Conservation (phyloP, 306 rosid species). For the Rubus parviflorus region DNA sequence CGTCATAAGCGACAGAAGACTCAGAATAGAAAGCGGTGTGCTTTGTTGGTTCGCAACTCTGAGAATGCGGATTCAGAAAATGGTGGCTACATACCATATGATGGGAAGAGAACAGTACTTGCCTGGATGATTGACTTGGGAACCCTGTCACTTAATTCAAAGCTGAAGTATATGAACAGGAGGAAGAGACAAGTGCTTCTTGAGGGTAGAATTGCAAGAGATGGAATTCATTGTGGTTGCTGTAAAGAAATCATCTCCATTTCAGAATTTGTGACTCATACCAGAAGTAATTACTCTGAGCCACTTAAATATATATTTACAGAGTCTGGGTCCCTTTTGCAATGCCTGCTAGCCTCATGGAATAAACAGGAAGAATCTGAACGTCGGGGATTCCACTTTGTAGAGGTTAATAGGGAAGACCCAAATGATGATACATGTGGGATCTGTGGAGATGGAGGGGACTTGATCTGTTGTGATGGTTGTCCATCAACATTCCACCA, state of each 20-base stretch:
- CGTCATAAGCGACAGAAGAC: slow-evolving; percentile 50
- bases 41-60: slow-evolving; percentile 67
- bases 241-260: slow-evolving; percentile 57
- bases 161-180: slow-evolving; percentile 58
- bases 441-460: slow-evolving; percentile 97
- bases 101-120: slow-evolving; percentile 79
- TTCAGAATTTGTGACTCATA: slow-evolving; percentile 69
- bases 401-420: slow-evolving; percentile 80
- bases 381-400: slow-evolving; percentile 49
- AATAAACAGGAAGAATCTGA: slow-evolving; percentile 74
- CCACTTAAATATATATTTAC: slow-evolving; percentile 58
- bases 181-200: slow-evolving; percentile 36
- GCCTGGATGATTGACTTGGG: slow-evolving; percentile 94
- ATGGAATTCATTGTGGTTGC: slow-evolving; percentile 85
- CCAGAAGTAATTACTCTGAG: slow-evolving; percentile 53
- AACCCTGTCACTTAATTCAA: slow-evolving; percentile 54
- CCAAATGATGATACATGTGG: slow-evolving; percentile 98
- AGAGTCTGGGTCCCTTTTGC: slow-evolving; percentile 73
- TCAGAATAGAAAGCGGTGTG: slow-evolving; percentile 52
- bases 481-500: slow-evolving; percentile 98
- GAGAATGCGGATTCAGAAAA: slow-evolving; percentile 59
- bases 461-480: slow-evolving; percentile 90
- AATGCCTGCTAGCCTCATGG: slow-evolving; percentile 90
- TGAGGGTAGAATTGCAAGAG: slow-evolving; percentile 69
- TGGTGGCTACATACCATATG: slow-evolving; percentile 72